Base-by-base conservation (phyloP, 257 asterid species). In the Ballota nigra region DNA sequence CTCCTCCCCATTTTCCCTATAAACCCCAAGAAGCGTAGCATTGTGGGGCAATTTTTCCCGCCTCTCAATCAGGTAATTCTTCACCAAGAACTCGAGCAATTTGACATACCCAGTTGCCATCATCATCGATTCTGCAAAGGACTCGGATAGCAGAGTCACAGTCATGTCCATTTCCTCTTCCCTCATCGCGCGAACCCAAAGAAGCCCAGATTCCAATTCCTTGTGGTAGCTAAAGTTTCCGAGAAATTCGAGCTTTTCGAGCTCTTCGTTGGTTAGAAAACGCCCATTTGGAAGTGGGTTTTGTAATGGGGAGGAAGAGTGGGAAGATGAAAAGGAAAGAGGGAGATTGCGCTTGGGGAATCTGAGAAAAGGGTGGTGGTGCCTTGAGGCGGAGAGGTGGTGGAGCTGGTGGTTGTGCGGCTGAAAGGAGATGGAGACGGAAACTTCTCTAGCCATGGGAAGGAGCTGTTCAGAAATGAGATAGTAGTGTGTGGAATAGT, bases 111-210 rank as follows among this genome's bases (percentile, higher is more conserved):
- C 86, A 5, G 77, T 57, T 33, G 91, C 86, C 86, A 90, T 77
- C 75, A 85, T 72, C 98, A 88, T 87, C 19, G 97, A 89, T 49
- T 95, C 99, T 0, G 95, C 95, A 75, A 95, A 92, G 1, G 97
- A 89, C 60, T 95, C 96, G 0, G 99, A 83, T 68, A 95, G 79
- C 65, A 92, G 79, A 53, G 86, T 62, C 15, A 77, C 96, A 0
- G 96, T 77, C 74, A 84, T 77, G 69, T 92, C 98, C 79, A 87
- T 75, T 69, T 95, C 98, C 74, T 92, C 98, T 28, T 83, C 88
- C 84, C 84, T 79, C 98, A 90, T 92, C 19, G 83, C 68, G 29
- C 96, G 92, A 41, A 88, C 78, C 79, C 82, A 83, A 19, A 95
- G 84, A 13, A 85, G 77, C 76, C 99, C 99, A 16, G 94, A 81